These are phyloP conservation scores for Phytophthora tubulina DNA, from an alignment of 352 stramenopile species.

Conservation along the genomic window DNA sequence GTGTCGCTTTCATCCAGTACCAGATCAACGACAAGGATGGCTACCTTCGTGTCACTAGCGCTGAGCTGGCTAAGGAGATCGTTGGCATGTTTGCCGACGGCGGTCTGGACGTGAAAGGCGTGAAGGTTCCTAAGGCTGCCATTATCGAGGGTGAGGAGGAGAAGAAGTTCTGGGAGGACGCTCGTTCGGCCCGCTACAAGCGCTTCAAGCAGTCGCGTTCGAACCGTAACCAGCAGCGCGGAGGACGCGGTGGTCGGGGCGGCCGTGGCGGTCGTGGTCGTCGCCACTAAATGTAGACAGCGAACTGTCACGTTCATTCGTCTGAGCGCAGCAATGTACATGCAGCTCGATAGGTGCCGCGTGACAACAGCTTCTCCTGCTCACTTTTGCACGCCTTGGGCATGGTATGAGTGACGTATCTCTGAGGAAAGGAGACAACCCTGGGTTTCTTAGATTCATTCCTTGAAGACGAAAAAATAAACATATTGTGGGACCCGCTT, in stretches of 20 bases:
- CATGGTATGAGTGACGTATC: constrained; percentile 12
- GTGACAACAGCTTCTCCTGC: constrained; percentile 6
- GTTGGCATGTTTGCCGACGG: constrained; percentile 67
- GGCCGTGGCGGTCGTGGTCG: constrained; percentile 51
- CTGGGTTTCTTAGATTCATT: constrained; percentile 24
- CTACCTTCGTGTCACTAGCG: constrained; percentile 67
- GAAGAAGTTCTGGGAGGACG: constrained; percentile 89
- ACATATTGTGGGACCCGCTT: constrained; percentile 41
- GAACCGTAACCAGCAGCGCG: constrained; percentile 72
- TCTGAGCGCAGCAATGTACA: constrained; percentile 11
- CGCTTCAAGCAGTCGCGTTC: constrained; percentile 85
- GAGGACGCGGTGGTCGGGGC: constrained; percentile 49
- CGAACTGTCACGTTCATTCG: neutral
- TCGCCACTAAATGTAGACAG: constrained; percentile 50
- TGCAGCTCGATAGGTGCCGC: constrained; percentile 11
- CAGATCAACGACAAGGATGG: constrained; percentile 80
- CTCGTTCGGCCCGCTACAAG: constrained; percentile 71
- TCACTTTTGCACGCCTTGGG: constrained; percentile 19
- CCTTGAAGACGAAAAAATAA: constrained; percentile 37
- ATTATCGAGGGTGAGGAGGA: constrained; percentile 82
- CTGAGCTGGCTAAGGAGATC: constrained; percentile 72
- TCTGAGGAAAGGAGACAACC: constrained; percentile 22
- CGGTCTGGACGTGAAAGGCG: constrained; percentile 75
- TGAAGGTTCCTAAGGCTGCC: constrained; percentile 63
- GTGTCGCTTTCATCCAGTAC: constrained; percentile 90